Base-by-base conservation (phyloP, 108 stramenopile genomes). In the Chaetoceros tenuissimus region DNA sequence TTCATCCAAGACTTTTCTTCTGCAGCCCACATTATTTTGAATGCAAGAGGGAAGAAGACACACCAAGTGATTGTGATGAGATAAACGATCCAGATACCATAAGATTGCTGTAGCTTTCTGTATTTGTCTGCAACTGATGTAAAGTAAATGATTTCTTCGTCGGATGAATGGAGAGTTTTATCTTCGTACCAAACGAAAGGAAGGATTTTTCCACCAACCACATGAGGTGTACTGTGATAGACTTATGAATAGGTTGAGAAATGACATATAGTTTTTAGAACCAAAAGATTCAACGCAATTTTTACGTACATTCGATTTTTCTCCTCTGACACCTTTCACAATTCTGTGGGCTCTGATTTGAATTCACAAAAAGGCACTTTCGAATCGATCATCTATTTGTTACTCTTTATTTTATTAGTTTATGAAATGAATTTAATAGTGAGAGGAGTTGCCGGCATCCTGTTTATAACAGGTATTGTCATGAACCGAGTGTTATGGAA, bases 191-290 rank as follows among this genome's bases (percentile, higher is more conserved):
- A 64, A 45, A 31, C 51, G 21, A 31, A 25, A 19, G 71, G 71
- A 2, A 67, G 17, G 50, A 75, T 71, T 52, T 75, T 75, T 28
- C 74, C 74, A 20, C 66, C 71, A 22, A 75, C 74, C n/a, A 75
- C 62, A 21, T 63, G n/a, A 23, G 74, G 74, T 13, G 74, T 63
- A 52, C n/a, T n/a, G n/a, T n/a, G n/a, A n/a, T n/a, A n/a, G n/a
- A n/a, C n/a, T n/a, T n/a, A n/a, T n/a, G n/a, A n/a, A n/a, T n/a
- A n/a, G n/a, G n/a, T n/a, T n/a, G n/a, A n/a, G n/a, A n/a, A n/a
- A n/a, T n/a, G n/a, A n/a, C n/a, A n/a, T n/a, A n/a, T n/a, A n/a
- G n/a, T n/a, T n/a, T n/a, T n/a, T n/a, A n/a, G n/a, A n/a, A n/a
- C n/a, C n/a, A n/a, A n/a, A n/a, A n/a, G n/a, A n/a, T n/a, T n/a